Percentiles rank a stretch among this genome's conserved stretches.
These are phyloP conservation scores for Calamus simplicifolius DNA, from an alignment of 176 grass and related monocot genomes.

Conservation along the genomic window DNA sequence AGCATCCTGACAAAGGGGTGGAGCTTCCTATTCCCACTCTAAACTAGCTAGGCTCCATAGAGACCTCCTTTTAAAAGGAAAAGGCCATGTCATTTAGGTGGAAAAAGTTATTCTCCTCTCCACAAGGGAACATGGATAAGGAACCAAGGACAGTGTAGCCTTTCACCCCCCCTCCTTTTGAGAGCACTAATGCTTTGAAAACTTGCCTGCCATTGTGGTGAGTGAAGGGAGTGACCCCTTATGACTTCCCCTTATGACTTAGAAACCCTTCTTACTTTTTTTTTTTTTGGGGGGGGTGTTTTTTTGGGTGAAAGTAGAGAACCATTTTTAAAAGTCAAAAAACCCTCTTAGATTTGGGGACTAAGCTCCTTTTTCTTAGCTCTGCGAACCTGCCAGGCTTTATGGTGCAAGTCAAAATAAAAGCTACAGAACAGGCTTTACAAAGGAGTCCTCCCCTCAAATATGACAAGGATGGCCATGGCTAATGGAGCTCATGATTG, in stretches of 20 bases:
- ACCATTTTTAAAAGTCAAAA: too few species aligned
- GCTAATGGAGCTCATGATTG: constrained; percentile 1
- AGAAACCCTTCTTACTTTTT: too few species aligned
- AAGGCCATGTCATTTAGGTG: neutral
- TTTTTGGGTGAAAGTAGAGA: too few species aligned
- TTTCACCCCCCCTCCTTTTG: constrained; percentile 14
- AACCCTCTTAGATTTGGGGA: neutral
- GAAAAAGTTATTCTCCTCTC: constrained; percentile 4
- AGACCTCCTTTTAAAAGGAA: constrained; percentile 5
- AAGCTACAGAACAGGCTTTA: neutral
- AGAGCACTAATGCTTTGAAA: constrained; percentile 8
- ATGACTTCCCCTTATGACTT: too few species aligned
- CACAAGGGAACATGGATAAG: constrained; percentile 13
- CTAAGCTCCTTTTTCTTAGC: neutral
- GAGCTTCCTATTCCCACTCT: neutral
- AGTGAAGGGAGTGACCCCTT: neutral
- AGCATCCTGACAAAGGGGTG: neutral
- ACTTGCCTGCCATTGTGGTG: constrained; percentile 1
- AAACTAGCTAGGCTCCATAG: neutral
- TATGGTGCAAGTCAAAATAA: constrained; percentile 29
- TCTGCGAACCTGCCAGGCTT: constrained; percentile 25
- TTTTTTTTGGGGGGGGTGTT: too few species aligned
- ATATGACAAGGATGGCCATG: neutral
- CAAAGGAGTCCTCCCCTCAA: neutral
- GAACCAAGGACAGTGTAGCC: neutral